Conservation (phyloP, 2,329 filamentous ascomycete genomes). For the Cytospora schulzeri region DNA sequence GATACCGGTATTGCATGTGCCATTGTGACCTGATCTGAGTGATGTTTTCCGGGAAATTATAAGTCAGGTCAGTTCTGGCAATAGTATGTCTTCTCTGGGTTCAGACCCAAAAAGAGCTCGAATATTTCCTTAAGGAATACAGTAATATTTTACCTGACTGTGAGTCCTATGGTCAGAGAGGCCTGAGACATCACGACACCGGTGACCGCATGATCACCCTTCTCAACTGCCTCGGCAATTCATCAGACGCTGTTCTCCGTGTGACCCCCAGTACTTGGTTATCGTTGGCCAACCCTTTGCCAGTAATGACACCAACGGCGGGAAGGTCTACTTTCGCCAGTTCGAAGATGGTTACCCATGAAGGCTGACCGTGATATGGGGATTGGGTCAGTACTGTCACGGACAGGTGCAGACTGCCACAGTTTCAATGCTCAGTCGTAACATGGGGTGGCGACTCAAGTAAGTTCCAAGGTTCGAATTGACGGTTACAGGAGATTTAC, state of each 20-base stretch:
- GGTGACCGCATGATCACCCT: neutral
- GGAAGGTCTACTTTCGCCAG: neutral
- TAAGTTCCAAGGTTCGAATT: neutral
- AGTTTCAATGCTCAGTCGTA: neutral
- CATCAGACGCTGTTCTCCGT: too few relatives aligned
- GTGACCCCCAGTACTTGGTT: too few relatives aligned
- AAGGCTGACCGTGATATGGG: too few relatives aligned
- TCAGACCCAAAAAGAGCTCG: neutral
- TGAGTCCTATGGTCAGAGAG: neutral
- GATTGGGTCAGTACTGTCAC: too few relatives aligned
- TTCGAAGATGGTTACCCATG: neutral
- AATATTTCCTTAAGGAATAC: neutral
- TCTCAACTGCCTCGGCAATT: neutral
- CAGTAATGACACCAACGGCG: neutral
- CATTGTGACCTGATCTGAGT: neutral
- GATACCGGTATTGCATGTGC: too few relatives aligned
- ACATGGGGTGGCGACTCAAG: neutral
- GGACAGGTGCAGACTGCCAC: neutral
- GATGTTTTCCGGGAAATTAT: too few relatives aligned
- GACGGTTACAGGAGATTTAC: neutral
- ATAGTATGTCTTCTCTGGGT: neutral
- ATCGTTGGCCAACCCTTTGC: neutral
- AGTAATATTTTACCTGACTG: neutral
- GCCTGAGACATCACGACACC: conserved; percentile 1
- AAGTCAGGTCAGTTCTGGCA: too few relatives aligned